Percentiles rank a stretch among this genome's conserved stretches.
Conservation (phyloP, 1,284 basidiomycete species). For the Cryptococcus wingfieldii region DNA sequence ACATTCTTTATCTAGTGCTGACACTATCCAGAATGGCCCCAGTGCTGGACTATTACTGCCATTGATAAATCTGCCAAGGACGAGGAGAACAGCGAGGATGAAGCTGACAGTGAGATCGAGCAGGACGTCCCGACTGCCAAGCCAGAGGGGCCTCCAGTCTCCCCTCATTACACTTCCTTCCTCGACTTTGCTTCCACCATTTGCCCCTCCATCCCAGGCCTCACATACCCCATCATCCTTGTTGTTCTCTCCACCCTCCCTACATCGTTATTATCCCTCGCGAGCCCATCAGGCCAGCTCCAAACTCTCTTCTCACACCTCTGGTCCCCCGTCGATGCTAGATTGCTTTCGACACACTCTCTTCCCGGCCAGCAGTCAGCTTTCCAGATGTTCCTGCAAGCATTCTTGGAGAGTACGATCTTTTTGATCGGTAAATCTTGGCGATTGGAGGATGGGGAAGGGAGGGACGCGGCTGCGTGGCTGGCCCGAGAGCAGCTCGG, state of each 20-base stretch:
- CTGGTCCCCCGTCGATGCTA: constrained; percentile 44
- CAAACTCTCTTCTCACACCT: constrained; percentile 42
- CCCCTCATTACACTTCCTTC: constrained; percentile 57
- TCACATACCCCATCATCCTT: constrained; percentile 40
- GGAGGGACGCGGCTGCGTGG: constrained; percentile 24
- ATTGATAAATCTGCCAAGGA: constrained; percentile 8
- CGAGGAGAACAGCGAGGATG: constrained; percentile 39
- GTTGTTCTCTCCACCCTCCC: constrained; percentile 43
- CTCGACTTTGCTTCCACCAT: constrained; percentile 43
- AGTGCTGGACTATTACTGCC: constrained; percentile 9
- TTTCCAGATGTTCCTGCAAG: constrained; percentile 40
- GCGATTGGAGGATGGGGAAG: constrained; percentile 15
- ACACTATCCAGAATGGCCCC: constrained; percentile 10
- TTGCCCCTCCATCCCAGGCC: constrained; percentile 41
- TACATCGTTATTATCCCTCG: constrained; percentile 27
- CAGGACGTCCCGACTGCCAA: constrained; percentile 14
- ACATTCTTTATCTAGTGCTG: not conserved
- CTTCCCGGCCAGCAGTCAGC: constrained; percentile 35
- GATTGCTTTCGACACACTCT: constrained; percentile 40
- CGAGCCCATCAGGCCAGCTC: constrained; percentile 18
- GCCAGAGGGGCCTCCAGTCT: constrained; percentile 2
- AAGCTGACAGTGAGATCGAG: constrained; percentile 45
- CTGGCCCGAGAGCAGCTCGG: constrained; percentile 36
- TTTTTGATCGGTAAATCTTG: constrained; percentile 29
- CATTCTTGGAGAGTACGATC: constrained; percentile 29